These are phyloP conservation scores for Crithidia brevicula DNA, from an alignment of 208 protist genomes.

Conservation along the genomic window DNA sequence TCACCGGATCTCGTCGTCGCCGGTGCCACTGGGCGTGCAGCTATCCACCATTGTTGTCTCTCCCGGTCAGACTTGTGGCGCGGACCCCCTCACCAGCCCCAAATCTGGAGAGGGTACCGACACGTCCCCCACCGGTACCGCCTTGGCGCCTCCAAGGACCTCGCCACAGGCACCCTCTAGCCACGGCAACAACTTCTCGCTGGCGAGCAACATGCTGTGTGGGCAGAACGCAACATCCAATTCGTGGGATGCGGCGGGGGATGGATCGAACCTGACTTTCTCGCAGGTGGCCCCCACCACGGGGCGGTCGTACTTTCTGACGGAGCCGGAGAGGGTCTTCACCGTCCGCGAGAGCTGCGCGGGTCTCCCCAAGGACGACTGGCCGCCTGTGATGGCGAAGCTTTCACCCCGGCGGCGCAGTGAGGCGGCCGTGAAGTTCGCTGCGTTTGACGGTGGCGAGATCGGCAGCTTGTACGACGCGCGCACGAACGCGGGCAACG, in stretches of 20 bases:
- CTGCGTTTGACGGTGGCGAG: not conserved
- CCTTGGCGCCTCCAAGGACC: not conserved
- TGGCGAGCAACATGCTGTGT: not conserved
- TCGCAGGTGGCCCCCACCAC: not conserved
- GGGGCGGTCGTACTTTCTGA: not conserved
- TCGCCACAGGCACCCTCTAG: not conserved
- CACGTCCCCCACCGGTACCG: not conserved
- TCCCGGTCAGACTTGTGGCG: not conserved
- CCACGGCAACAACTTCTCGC: not conserved
- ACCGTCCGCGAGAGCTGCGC: not conserved
- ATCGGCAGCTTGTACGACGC: not conserved
- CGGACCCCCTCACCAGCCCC: not conserved
- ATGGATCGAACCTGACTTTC: conserved; percentile 9
- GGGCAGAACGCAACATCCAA: not conserved
- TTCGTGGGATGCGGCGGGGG: conserved; percentile 8
- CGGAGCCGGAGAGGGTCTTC: not conserved
- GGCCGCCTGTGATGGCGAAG: not conserved
- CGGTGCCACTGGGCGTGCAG: not conserved
- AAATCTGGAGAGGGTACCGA: not conserved
- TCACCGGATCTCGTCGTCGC: not conserved
- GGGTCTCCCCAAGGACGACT: not conserved
- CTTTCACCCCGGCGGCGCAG: conserved; percentile 1
- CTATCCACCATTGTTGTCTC: conserved; percentile 7
- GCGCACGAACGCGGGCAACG: not conserved
- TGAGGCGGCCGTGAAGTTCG: conserved; percentile 9